Evolutionary conservation across 306 rosid species (phyloP).

Genomic region (Lagenaria siceraria): DNA sequence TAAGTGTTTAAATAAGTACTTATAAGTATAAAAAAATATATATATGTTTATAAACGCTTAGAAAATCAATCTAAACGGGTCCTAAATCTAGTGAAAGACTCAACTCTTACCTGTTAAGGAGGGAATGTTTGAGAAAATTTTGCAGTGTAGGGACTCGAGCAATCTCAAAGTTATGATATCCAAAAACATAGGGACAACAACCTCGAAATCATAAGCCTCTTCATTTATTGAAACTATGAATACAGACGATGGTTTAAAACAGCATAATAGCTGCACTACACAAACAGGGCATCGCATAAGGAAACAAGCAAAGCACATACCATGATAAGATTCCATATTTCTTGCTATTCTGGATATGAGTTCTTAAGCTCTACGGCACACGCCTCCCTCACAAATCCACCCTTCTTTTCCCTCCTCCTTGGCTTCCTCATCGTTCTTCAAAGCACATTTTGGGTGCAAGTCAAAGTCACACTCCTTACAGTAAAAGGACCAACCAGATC

Average conservation of each 20-base stretch:
- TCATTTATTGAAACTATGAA: neutral
- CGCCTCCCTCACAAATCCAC: constrained; percentile 45
- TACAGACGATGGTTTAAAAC: neutral
- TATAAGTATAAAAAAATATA: too few species aligned
- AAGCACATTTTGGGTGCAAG: constrained; percentile 54
- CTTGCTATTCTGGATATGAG: neutral
- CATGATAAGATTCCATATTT: neutral
- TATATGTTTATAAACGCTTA: too few species aligned
- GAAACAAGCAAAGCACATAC: neutral
- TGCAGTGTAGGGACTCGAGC: neutral
- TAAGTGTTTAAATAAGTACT: too few species aligned
- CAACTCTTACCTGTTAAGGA: neutral
- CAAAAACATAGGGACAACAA: neutral
- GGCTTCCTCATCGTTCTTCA: constrained; percentile 17
- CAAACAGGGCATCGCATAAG: neutral
- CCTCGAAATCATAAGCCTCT: neutral
- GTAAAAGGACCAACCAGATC: constrained; percentile 39
- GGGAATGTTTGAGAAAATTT: neutral
- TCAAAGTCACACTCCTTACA: constrained; percentile 52
- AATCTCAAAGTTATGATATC: neutral
- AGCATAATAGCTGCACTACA: neutral
- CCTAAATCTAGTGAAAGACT: neutral
- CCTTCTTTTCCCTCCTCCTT: constrained; percentile 28
- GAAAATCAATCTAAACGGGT: too few species aligned
- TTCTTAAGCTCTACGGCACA: constrained; percentile 33